Conservation (phyloP, 208 protist species). For the Crithidia expoeki region DNA sequence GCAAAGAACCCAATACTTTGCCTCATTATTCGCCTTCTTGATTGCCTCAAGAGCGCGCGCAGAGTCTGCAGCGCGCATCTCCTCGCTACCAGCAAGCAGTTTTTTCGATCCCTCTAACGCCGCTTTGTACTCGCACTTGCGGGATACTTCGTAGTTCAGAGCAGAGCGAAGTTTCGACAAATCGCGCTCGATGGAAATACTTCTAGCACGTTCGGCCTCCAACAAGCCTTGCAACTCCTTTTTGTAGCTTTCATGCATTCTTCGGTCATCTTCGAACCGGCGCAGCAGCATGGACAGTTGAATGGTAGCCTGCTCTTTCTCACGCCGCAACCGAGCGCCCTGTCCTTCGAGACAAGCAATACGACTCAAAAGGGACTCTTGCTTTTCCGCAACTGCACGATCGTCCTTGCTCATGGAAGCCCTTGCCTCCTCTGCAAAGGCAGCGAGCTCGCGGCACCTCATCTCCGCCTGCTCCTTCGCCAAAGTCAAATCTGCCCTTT, state of each 20-base stretch:
- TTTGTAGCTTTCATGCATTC: slow-evolving; percentile 11
- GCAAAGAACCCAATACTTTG: slow-evolving; percentile 73
- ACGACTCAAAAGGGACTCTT: slow-evolving; percentile 25
- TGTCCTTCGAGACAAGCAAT: slow-evolving; percentile 25
- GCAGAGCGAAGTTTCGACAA: slow-evolving; percentile 49
- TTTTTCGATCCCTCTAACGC: slow-evolving; percentile 68
- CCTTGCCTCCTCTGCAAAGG: slow-evolving; percentile 41
- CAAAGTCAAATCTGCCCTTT: slow-evolving; percentile 1
- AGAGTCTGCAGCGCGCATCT: slow-evolving; percentile 58
- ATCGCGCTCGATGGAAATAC: slow-evolving; percentile 30
- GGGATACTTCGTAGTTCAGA: slow-evolving; percentile 66
- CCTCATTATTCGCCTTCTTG: slow-evolving; percentile 65
- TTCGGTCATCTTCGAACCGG: slow-evolving; percentile 39
- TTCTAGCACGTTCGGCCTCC: slow-evolving; percentile 26
- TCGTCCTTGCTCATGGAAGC: slow-evolving; percentile 26
- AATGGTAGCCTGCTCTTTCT: slow-evolving; percentile 13
- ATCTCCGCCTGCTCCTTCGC: slow-evolving; percentile 28
- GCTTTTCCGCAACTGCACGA: slow-evolving; percentile 31
- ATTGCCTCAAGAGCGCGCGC: slow-evolving; percentile 63
- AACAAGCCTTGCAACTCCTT: slow-evolving; percentile 15
- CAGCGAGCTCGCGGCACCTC: slow-evolving; percentile 34
- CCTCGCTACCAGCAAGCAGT: slow-evolving; percentile 68
- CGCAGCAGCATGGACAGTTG: slow-evolving; percentile 27
- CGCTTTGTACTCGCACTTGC: slow-evolving; percentile 82
- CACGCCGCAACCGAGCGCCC: background rate